Base-by-base conservation (phyloP, 2,329 filamentous ascomycete species). In the Fusarium austroafricanum region DNA sequence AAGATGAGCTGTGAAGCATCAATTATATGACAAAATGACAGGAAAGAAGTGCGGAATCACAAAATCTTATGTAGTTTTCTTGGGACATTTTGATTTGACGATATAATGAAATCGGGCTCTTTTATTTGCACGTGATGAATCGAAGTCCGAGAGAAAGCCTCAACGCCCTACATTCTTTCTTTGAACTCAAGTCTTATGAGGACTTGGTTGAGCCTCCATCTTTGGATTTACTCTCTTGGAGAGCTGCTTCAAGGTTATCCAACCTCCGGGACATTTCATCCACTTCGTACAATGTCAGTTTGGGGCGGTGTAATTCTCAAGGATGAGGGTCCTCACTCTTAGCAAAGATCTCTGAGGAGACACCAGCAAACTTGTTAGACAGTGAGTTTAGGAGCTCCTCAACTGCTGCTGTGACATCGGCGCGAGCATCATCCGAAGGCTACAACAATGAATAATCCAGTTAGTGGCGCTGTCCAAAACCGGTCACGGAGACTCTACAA, bases 221-320 rank as follows among this genome's bases (percentile, higher is more conserved):
- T 56, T 82, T 82, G 58, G 83, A 78, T 70, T 84, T 87, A 60
- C 83, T 85, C 38, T 86, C 84, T 72, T 87, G 84, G 43, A 96
- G 83, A 15, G 90, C 89, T 23, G 90, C 84, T 78, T 96, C 94
- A 12, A 97, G 85, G 59, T 90, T 93, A 76, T 97, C 94, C 21
- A 97, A 82, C 26, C 94, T 88, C 63, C 91, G 86, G 15, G 92
- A 92, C 94, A 97, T 97, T 67, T 97, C 94, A 75, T 97, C 94
- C 92, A 97, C 94, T 97, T 63, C 42, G 52, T n/a, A 28, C 29
- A 18, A 10, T 4, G 61, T 74, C 17, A 76, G 67, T 23, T 31
- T 51, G 42, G 42, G 50, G 40, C 43, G 49, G 10, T 15, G 23
- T 9, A 11, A 23, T 33, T 14, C 18, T 17, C 14, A 17, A 29